Conservation (phyloP, 202 grass and related monocot genomes). For the Hordeum pubiflorum region DNA sequence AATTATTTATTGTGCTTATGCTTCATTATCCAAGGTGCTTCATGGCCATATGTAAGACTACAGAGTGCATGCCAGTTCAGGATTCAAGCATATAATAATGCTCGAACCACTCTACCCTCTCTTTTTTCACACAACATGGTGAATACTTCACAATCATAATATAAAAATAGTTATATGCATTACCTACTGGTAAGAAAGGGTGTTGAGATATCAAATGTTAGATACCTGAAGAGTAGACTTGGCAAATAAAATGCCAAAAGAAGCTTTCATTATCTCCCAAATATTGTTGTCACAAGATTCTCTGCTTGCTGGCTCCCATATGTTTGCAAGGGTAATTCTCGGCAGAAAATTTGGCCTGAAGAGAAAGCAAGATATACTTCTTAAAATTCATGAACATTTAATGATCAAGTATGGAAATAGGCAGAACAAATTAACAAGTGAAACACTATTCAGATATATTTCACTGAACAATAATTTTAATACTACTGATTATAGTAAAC, state of each 20-base stretch:
- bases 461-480: not conserved
- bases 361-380: not conserved
- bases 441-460: not conserved
- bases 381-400: not conserved
- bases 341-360: slow-evolving; percentile 79
- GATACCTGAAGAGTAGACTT: slow-evolving; percentile 82
- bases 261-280: slow-evolving; percentile 81
- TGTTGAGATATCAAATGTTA: not conserved
- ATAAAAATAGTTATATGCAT: not conserved
- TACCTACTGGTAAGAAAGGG: slow-evolving; percentile 6
- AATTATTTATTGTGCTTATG: not conserved
- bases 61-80: not conserved
- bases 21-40: not conserved
- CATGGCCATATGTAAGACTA: not conserved
- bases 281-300: slow-evolving; percentile 70
- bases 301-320: slow-evolving; percentile 87
- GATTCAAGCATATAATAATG: not conserved
- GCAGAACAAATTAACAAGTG: not conserved
- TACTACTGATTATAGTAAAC: not conserved
- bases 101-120: not conserved
- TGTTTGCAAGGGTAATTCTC: slow-evolving; percentile 83
- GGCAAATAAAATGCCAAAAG: slow-evolving; percentile 61
- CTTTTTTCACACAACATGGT: not conserved
- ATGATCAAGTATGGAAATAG: not conserved
- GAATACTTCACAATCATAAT: not conserved